Conservation (phyloP, 768 basidiomycete species). For the Lactarius quietus region DNA sequence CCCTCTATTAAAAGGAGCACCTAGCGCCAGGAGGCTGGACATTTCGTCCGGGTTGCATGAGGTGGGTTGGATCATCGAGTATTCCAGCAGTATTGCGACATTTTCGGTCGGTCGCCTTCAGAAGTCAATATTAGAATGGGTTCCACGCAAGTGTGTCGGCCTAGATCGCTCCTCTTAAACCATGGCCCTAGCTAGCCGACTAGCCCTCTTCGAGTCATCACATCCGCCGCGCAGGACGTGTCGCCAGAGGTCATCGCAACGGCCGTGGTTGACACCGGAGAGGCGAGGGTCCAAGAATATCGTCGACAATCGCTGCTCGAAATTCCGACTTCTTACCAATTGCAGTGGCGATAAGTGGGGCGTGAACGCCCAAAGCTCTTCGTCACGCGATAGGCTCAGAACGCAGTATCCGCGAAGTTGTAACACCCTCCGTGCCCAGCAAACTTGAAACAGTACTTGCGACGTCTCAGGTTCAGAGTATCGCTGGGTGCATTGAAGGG, state of each 20-base stretch:
- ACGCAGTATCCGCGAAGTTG: neutral
- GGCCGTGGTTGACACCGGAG: constrained; percentile 23
- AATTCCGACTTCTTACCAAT: constrained; percentile 22
- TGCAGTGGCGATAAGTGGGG: constrained; percentile 21
- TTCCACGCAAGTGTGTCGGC: neutral
- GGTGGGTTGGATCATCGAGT: neutral
- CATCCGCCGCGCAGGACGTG: constrained; percentile 24
- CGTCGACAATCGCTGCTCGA: constrained; percentile 14
- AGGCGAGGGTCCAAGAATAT: constrained; percentile 19
- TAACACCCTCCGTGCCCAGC: neutral
- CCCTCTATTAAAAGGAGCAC: neutral
- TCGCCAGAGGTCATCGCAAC: constrained; percentile 26
- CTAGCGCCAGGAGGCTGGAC: neutral
- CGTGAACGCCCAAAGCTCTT: constrained; percentile 22
- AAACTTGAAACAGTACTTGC: constrained; percentile 7
- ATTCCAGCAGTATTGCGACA: neutral
- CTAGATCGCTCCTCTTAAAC: neutral
- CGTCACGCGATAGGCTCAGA: constrained; percentile 8
- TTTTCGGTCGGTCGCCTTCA: neutral
- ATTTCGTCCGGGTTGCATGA: neutral
- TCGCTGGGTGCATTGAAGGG: too few species aligned
- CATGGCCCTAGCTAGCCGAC: neutral
- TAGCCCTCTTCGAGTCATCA: neutral
- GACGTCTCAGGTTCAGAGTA: too few species aligned
- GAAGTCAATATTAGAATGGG: too few species aligned